Evolutionary conservation across 306 rosid genomes (phyloP).

Genomic region (Rosa lucieae): DNA sequence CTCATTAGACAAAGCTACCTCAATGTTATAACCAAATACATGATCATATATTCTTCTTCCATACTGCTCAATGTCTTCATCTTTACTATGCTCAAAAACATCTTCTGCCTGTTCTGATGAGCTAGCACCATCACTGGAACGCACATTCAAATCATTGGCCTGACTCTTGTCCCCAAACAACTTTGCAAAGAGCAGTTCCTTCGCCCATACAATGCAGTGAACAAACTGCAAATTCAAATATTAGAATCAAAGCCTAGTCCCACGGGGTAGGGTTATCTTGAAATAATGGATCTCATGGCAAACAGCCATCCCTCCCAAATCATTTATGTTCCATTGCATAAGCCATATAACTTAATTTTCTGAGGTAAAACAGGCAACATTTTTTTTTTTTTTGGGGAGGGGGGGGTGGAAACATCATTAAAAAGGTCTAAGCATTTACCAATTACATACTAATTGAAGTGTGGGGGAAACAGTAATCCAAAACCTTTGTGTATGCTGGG

Average conservation of each 20-base stretch:
- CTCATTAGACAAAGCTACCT: conserved; percentile 81
- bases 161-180: conserved; percentile 93
- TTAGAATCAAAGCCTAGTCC: conserved; percentile 7
- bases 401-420: neutral
- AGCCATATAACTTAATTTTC: neutral
- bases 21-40: conserved; percentile 94
- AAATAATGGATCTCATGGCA: neutral
- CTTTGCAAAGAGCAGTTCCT: conserved; percentile 89
- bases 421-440: neutral
- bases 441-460: neutral
- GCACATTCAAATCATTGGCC: conserved; percentile 86
- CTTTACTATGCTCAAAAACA: conserved; percentile 73
- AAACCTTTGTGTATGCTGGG: neutral
- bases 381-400: neutral
- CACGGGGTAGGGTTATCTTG: neutral
- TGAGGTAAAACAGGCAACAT: too few species aligned
- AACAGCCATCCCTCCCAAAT: neutral
- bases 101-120: conserved; percentile 76
- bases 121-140: conserved; percentile 77
- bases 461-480: neutral
- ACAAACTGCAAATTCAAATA: conserved; percentile 63
- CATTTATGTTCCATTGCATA: conserved; percentile 4
- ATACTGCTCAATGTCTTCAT: conserved; percentile 82
- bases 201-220: conserved; percentile 99
- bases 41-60: conserved; percentile 92